phyloP scores from a whole-genome alignment of 2,329 filamentous ascomycete genomes.

The Penicillium sp. region DNA sequence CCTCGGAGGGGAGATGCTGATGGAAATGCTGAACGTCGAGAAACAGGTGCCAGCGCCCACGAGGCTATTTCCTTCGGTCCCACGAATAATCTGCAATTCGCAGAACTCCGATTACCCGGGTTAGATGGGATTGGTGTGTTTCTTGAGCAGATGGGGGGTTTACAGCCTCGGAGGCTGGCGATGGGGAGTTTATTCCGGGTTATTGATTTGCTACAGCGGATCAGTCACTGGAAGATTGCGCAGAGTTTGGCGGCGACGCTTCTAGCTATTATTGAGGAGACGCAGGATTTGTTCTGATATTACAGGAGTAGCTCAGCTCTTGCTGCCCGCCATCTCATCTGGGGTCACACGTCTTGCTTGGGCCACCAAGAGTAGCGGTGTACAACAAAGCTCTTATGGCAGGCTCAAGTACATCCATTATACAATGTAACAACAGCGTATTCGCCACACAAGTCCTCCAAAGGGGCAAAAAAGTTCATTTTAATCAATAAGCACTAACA shows the following conservation, averaged over 20 bases:
- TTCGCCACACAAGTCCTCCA: neutral
- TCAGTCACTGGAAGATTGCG: slow-evolving; percentile 15
- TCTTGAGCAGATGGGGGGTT: slow-evolving; percentile 6
- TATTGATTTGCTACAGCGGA: slow-evolving; percentile 15
- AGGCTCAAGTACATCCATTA: neutral
- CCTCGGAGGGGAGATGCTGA: neutral
- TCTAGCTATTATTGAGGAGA: slow-evolving; percentile 14
- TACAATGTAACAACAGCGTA: neutral
- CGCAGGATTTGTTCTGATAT: slow-evolving; percentile 11
- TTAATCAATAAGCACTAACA: slow-evolving; percentile 21
- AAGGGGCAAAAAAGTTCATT: neutral
- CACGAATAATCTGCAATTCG: slow-evolving; percentile 3
- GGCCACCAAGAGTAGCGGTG: slow-evolving; percentile 1
- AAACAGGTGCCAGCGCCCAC: neutral
- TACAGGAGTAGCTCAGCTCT: too few relatives aligned
- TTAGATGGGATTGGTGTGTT: slow-evolving; percentile 4
- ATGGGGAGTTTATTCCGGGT: slow-evolving; percentile 12
- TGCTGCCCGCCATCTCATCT: too few relatives aligned
- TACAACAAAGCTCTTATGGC: neutral
- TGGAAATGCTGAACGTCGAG: neutral
- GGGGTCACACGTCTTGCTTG: neutral
- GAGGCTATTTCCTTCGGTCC: neutral
- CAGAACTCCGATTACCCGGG: slow-evolving; percentile 5
- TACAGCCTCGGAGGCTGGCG: slow-evolving; percentile 7
- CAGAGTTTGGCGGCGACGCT: slow-evolving; percentile 13